Base-by-base conservation (phyloP, 768 basidiomycete genomes). In the Psilocybe sp. region DNA sequence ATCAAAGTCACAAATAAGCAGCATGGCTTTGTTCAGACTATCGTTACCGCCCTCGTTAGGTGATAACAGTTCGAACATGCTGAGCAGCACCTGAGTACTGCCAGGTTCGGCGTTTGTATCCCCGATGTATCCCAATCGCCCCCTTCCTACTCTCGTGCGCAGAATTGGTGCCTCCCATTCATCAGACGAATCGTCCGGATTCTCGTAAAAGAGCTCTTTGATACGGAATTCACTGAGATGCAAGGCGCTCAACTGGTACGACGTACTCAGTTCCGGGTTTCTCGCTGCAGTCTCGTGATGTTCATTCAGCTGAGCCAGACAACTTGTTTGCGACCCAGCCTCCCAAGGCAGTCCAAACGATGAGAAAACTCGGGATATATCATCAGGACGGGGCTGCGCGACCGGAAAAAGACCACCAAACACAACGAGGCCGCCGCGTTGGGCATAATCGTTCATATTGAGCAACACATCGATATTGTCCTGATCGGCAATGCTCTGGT, bases 391-490 rank as follows among this genome's bases (percentile, higher is more conserved):
- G 32, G 55, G 36, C 20, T 48, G 39, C 51, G 41, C 51, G 18
- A 44, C 46, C 5, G 60, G 52, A 51, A 69, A 66, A 12, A 62
- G 31, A 13, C 69, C 67, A 16, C 66, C 64, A 18, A 69, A 36
- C 14, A 70, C 58, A 9, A 67, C 60, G 9, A 41, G 55, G 1
- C 70, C 69, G 20, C 67, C 69, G 3, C 47, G 47, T 46, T 63
- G 61, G 23, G 57, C 50, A 44, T 64, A 70, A 14, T 63, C 55
- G 32, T 54, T 49, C 20, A 51, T 50, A 47, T 64, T 60, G 19
- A 31, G 49, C 5, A 14, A 38, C 14, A 41, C 51, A 28, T 49
- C 41, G 8, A 43, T 13, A 18, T 62, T 41, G n/a, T n/a, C n/a
- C n/a, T n/a, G n/a, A n/a, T n/a, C n/a, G 12, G 52, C 46, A 31